These are phyloP conservation scores for Mucor piriformis DNA, from an alignment of 371 early-diverging fungal species.

Conservation along the genomic window DNA sequence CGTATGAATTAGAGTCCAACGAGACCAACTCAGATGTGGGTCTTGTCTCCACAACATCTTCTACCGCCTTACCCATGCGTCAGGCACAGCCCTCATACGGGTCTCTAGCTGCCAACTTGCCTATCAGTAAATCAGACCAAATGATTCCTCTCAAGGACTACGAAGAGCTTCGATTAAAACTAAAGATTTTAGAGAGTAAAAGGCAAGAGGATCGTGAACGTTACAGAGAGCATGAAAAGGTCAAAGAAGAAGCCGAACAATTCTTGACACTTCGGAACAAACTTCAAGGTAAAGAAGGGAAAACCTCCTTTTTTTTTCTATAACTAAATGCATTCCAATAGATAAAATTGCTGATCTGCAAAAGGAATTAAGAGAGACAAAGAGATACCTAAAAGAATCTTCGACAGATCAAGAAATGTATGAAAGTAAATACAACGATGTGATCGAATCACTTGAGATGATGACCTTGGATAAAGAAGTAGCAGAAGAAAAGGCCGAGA, in stretches of 20 bases:
- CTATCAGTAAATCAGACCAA: conserved; percentile 50
- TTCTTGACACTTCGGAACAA: conserved; percentile 68
- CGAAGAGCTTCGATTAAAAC: conserved; percentile 81
- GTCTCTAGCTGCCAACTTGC: conserved; percentile 35
- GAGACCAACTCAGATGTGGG: conserved; percentile 10
- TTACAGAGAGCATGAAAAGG: conserved; percentile 72
- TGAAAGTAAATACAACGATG: conserved; percentile 73
- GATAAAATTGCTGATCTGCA: conserved; percentile 74
- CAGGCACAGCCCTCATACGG: conserved; percentile 34
- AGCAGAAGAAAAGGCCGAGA: conserved; percentile 87
- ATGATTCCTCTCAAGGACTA: conserved; percentile 67
- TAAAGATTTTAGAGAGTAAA: conserved; percentile 78
- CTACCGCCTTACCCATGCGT: conserved; percentile 6
- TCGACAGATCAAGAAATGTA: conserved; percentile 62
- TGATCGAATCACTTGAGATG: conserved; percentile 80
- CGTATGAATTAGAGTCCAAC: background rate
- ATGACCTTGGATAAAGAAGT: conserved; percentile 90
- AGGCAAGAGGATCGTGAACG: conserved; percentile 82
- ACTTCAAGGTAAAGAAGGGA: conserved; percentile 49
- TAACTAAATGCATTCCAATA: too few relatives aligned
- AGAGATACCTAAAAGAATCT: conserved; percentile 61
- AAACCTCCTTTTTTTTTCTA: background rate
- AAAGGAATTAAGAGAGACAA: conserved; percentile 68
- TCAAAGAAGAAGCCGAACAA: conserved; percentile 77
- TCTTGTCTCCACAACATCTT: conserved; percentile 10